Evolutionary conservation across 495 filamentous ascomycete genomes (phyloP), one percentile per base, ranked within the genome.

Genomic region (Penicillium arizonense): DNA sequence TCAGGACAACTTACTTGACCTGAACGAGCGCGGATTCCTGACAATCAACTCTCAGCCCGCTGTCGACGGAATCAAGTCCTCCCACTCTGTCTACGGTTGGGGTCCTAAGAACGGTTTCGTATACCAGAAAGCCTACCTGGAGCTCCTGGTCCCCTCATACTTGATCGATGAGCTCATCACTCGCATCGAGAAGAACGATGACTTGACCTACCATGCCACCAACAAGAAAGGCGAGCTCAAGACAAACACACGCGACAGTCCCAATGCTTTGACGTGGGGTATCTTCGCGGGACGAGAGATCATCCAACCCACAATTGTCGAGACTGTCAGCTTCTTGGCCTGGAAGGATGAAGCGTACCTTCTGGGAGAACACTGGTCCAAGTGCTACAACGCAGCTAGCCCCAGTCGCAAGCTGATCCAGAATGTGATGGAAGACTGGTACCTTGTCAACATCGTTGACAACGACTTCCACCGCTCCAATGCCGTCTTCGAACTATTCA

Each of bases 261-360:
- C 95, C 21, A 99, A 97, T 61, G 95, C 95, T 10, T 85, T 99
- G 44, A 99, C 95, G 4, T 99, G 95, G 95, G 95, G 95, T 71
- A 96, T 97, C 39, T 99, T 97, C 75, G 92, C 95, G 10, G 94
- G 94, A 32, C 94, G 96, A 65, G 95, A 99, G 70, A 97, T 99
- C 63, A 91, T 99, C 39, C 95, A 99, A 68, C 95, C 95, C 10
- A 99, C 95, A n/a, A 95, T 99, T 54, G 93, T 97, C 41, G 95
- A 99, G 73, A 96, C 90, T 6, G 84, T 97, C 70, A 94, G 89
- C 72, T 99, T 99, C 82, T 70, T 99, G 47, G 95, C 95, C 23
- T 99, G 95, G 95, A 96, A 96, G 75, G 95, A 99, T 57, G 95
- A 99, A 67, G 96, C 96, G 13, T 99, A 86, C 73, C 84, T 87